These are phyloP conservation scores for Sugiyamaella novakii DNA, from an alignment of 1,139 yeast genomes.

Conservation along the genomic window DNA sequence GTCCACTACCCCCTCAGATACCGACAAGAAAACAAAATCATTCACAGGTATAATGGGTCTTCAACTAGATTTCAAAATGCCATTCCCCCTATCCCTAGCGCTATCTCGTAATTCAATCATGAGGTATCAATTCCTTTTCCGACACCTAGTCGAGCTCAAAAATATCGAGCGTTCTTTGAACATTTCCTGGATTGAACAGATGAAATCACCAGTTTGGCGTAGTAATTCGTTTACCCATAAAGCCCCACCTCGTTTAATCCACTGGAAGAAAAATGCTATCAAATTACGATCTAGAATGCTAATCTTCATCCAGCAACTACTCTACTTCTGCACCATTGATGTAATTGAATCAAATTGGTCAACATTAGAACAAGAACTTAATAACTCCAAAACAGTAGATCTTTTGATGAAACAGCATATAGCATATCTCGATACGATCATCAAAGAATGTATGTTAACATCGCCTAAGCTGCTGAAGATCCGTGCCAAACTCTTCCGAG, in stretches of 20 bases:
- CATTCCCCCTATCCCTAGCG: slow-evolving; percentile 83
- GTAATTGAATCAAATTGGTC: slow-evolving; percentile 62
- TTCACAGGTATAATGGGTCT: slow-evolving; percentile 56
- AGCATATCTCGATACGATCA: slow-evolving; percentile 61
- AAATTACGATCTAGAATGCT: slow-evolving; percentile 64
- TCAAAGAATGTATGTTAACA: slow-evolving; percentile 70
- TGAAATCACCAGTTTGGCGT: slow-evolving; percentile 69
- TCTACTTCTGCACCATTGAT: slow-evolving; percentile 59
- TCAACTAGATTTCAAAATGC: slow-evolving; percentile 68
- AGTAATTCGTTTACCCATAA: slow-evolving; percentile 40
- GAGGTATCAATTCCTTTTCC: slow-evolving; percentile 78
- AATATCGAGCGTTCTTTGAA: slow-evolving; percentile 63
- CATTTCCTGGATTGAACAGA: slow-evolving; percentile 73
- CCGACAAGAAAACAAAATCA: slow-evolving; percentile 22
- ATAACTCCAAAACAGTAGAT: slow-evolving; percentile 50
- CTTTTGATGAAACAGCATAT: slow-evolving; percentile 55
- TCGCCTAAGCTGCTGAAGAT: slow-evolving; percentile 57
- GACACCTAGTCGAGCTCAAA: slow-evolving; percentile 66
- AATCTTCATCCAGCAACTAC: slow-evolving; percentile 58
- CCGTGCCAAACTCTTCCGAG: slow-evolving; percentile 41
- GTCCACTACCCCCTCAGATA: slow-evolving; percentile 18
- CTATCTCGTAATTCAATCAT: slow-evolving; percentile 69
- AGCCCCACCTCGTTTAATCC: slow-evolving; percentile 49
- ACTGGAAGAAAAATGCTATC: slow-evolving; percentile 62
- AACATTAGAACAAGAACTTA: slow-evolving; percentile 43